phyloP scores from a whole-genome alignment of 352 stramenopile species.

The Phytophthora megakarya region DNA sequence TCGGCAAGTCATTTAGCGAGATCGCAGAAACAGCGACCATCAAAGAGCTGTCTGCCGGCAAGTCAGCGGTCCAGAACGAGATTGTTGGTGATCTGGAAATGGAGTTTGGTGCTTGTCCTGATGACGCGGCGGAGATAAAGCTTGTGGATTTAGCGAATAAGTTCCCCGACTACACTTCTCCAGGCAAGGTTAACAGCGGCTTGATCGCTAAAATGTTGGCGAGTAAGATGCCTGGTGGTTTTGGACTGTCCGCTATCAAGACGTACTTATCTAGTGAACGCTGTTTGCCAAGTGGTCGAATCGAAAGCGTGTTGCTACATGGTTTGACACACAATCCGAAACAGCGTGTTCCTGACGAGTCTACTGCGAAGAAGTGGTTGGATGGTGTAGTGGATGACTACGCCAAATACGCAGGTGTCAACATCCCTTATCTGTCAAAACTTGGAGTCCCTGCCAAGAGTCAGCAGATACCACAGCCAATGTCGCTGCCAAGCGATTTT shows the following conservation, averaged over 20 bases:
- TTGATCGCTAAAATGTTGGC: slow-evolving; percentile 83
- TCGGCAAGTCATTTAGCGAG: slow-evolving; percentile 73
- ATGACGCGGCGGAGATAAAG: slow-evolving; percentile 82
- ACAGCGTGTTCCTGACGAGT: slow-evolving; percentile 64
- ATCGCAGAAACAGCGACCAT: slow-evolving; percentile 69
- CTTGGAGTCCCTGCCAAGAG: slow-evolving; percentile 39
- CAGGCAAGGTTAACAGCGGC: slow-evolving; percentile 73
- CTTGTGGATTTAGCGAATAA: slow-evolving; percentile 70
- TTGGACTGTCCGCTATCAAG: slow-evolving; percentile 76
- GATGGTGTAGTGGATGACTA: slow-evolving; percentile 84
- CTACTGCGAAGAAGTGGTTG: slow-evolving; percentile 78
- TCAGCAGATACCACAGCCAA: slow-evolving; percentile 35
- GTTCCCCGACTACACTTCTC: slow-evolving; percentile 68
- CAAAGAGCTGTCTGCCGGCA: slow-evolving; percentile 80
- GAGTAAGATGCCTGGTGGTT: slow-evolving; percentile 84
- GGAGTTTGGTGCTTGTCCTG: slow-evolving; percentile 80
- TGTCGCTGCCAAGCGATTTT: slow-evolving; percentile 48
- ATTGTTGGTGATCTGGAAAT: slow-evolving; percentile 85
- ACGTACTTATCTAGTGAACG: slow-evolving; percentile 73
- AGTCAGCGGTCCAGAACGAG: slow-evolving; percentile 89
- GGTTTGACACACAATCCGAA: slow-evolving; percentile 72
- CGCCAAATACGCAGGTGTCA: slow-evolving; percentile 56
- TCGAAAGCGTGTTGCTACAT: slow-evolving; percentile 84
- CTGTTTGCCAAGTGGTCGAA: slow-evolving; percentile 67
- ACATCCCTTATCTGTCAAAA: slow-evolving; percentile 62